Base-by-base conservation (phyloP, 1,284 basidiomycete species). In the Moesziomyces aphidis region DNA sequence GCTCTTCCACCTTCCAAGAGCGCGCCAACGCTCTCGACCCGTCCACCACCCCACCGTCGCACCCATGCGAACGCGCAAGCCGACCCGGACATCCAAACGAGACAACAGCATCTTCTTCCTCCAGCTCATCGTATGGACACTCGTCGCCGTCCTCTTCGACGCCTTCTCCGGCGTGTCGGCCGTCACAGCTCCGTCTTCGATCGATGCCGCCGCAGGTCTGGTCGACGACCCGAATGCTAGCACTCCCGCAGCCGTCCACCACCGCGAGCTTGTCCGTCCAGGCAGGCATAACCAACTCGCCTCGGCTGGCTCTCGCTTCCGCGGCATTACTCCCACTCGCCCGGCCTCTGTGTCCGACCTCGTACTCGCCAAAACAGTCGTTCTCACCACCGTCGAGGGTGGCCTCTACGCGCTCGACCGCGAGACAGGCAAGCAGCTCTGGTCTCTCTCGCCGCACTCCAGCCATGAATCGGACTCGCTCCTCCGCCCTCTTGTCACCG, bases 321-420 rank as follows among this genome's bases (percentile, higher is more conserved):
- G 66, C 17, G 28, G 47, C 58, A 44, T 62, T 19, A 34, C 62
- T 21, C 47, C 72, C 1, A 53, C 59, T 5, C 65, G 72, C 7
- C 73, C 73, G 15, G 28, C 63, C 15, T 67, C 67, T 1, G 17
- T 58, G 2, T 45, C 62, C 24, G 88, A 90, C 64, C 86, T 90
- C 19, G 87, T 90, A 34, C 86, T 94, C 5, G 85, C 93, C 69
- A 91, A 93, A 80, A 89, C 92, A 48, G 90, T 94, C 50, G 88
- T 96, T 13, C 89, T 94, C 15, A 92, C 94, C 4, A 92, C 92
- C 9, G 89, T 95, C n/a, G 94, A 96, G 85, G 94, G 94, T 24
- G 91, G 90, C 66, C 90, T 96, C 50, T 93, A 94, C 86, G 94
- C 92, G 0, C 86, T 96, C 67, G 92, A 94, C 82, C 87, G 94